Evolutionary conservation across 2,329 filamentous ascomycete species (phyloP), one percentile per base, ranked within the genome.

Genomic region (Coniella vitis): DNA sequence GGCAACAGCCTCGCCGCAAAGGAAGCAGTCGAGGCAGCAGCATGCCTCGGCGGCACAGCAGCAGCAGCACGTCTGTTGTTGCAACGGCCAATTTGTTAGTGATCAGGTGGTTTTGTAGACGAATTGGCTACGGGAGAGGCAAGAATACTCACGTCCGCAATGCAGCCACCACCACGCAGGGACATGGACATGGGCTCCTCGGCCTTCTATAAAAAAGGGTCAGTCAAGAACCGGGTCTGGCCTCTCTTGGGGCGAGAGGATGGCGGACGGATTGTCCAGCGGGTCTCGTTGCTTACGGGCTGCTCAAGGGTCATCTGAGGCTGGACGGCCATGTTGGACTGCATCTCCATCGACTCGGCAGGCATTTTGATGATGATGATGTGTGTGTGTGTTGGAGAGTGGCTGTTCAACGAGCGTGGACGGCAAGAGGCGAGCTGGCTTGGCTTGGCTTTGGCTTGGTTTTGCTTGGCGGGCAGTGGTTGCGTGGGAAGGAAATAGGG

Each of bases 111-210:
- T n/a, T n/a, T n/a, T n/a, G n/a, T n/a, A n/a, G n/a, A n/a, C n/a
- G n/a, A n/a, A n/a, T n/a, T n/a, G n/a, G n/a, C n/a, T n/a, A n/a
- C 5, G 31, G 13, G 16, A 29, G 7, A n/a, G 35, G n/a, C n/a
- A n/a, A n/a, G n/a, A n/a, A n/a, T n/a, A 47, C 52, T 48, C 17
- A 51, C 49, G 35, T 54, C 53, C 13, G 54, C 57, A 41, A 37
- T 55, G 37, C 55, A 51, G 41, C 54, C 57, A 17, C 59, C 59
- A 20, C 59, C 59, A 40, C 59, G 59, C 38, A 61, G 38, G 39
- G 38, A 51, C 51, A 55, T 54, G 10, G 54, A 47, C 59, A 61
- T 61, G 38, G 56, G 54, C 49, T 60, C 56, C 38, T 54, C 46
- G 3, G 52, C 45, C 32, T 48, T 51, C 51, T 54, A n/a, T 39